These are phyloP conservation scores for Fagopyrum tataricum DNA, from an alignment of 148 eudicot genomes.

Conservation along the genomic window DNA sequence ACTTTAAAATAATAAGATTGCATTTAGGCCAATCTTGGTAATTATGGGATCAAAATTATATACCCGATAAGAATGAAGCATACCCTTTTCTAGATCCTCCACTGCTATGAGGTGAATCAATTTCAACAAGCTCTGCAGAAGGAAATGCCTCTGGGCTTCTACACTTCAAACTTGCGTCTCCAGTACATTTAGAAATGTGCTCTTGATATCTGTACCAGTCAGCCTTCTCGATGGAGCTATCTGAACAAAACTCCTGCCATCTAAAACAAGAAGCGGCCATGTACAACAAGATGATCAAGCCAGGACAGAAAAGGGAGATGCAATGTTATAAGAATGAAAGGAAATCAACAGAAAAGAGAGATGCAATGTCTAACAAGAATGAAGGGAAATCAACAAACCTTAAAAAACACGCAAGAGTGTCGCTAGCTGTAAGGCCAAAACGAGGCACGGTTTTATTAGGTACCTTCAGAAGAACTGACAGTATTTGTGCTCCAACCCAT, in stretches of 20 bases:
- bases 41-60: background rate
- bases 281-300: background rate
- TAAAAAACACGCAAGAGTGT: conserved; percentile 51
- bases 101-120: conserved; percentile 22
- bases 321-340: background rate
- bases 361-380: background rate
- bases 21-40: background rate
- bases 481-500: conserved; percentile 73
- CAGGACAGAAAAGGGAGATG: background rate
- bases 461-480: conserved; percentile 46
- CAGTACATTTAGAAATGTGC: conserved; percentile 15
- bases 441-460: conserved; percentile 42
- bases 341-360: conserved; percentile 24
- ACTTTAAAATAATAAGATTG: background rate
- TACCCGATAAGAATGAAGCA: background rate
- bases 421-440: conserved; percentile 42
- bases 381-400: conserved; percentile 40
- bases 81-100: conserved; percentile 31
- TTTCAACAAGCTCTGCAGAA: conserved; percentile 23
- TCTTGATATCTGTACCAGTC: conserved; percentile 47
- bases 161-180: conserved; percentile 17
- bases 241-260: conserved; percentile 81
- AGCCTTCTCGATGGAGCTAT: conserved; percentile 72
- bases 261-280: conserved; percentile 28
- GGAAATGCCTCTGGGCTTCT: conserved; percentile 18